Evolutionary conservation across 1,284 basidiomycete genomes (phyloP), one percentile per base, ranked within the genome.

Genomic region (Ceratobasidium sp.): DNA sequence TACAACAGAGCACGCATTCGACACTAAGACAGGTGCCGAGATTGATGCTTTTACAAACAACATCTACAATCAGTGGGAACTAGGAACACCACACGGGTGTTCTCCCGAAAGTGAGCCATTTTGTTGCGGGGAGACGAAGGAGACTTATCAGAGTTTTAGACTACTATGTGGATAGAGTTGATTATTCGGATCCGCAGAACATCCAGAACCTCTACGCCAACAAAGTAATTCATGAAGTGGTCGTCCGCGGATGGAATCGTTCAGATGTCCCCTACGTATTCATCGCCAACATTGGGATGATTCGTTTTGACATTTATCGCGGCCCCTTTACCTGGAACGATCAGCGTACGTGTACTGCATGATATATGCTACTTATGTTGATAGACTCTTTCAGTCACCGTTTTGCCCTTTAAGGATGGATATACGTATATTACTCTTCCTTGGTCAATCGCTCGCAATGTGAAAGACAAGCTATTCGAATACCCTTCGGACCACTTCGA

Each of bases 271-370:
- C 67, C 18, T 59, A 59, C n/a, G 67, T 70, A 18, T 46, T 59
- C 26, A 70, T 70, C 28, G 55, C 45, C 30, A 70, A 70, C 18
- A 50, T 12, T 34, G 67, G 67, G 26, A 70, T 70, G 67, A 16
- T 70, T 23, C 67, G 67, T 14, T 70, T 46, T 12, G 67, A 70
- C n/a, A 70, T 70, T 21, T 70, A 70, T 21, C 67, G 55, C 6
- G 67, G 67, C 14, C 43, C 45, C 2, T 70, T 70, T 28, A 70
- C 67, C 39, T 70, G 67, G 67, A 70, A 70, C 23, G 67, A 70
- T 18, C 67, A 70, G 30, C 45, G 67, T 70, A 50, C 12, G 67
- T 70, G 45, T 32, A n/a, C 14, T 4, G 36, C n/a, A n/a, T n/a
- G n/a, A 9, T 21, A 34, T 8, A 41, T 14, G n/a, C 12, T 39